Percentiles rank a stretch among this genome's conserved stretches.
Conservation (phyloP, 768 basidiomycete species). For the Leccinum longicurvipes region DNA sequence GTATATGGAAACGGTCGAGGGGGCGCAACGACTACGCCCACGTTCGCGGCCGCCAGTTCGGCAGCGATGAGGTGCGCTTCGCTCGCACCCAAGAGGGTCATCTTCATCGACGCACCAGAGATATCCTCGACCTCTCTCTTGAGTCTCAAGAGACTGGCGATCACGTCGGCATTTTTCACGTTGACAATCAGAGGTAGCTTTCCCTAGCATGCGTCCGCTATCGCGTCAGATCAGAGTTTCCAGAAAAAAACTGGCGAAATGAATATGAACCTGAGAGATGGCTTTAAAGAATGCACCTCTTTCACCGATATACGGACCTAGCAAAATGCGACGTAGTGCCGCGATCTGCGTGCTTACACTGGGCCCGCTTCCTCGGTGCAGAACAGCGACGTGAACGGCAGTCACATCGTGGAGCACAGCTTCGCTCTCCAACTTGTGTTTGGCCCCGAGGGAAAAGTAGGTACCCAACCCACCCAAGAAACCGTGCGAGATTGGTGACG, state of each 20-base stretch:
- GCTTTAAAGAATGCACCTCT: slow-evolving; percentile 32
- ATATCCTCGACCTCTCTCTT: slow-evolving; percentile 48
- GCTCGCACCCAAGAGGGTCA: slow-evolving; percentile 56
- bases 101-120: slow-evolving; percentile 28
- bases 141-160: slow-evolving; percentile 62
- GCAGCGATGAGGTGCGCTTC: slow-evolving; percentile 50
- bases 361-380: slow-evolving; percentile 24
- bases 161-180: slow-evolving; percentile 71
- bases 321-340: slow-evolving; percentile 46
- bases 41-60: slow-evolving; percentile 48
- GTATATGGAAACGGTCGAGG: slow-evolving; percentile 57
- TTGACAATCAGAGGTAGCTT: slow-evolving; percentile 60
- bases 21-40: slow-evolving; percentile 69
- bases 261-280: slow-evolving; percentile 38
- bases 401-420: slow-evolving; percentile 65
- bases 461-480: slow-evolving; percentile 63
- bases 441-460: slow-evolving; percentile 56
- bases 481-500: slow-evolving; percentile 52
- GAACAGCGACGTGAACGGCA: slow-evolving; percentile 59
- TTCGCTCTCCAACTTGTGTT: slow-evolving; percentile 52
- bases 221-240: too few species aligned
- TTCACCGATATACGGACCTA: slow-evolving; percentile 27
- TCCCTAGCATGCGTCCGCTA: slow-evolving; percentile 37
- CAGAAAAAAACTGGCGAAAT: slow-evolving; percentile 10
- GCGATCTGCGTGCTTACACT: slow-evolving; percentile 67